Conservation (phyloP, 1,284 basidiomycete species). For the Cystobasidium sp. region DNA sequence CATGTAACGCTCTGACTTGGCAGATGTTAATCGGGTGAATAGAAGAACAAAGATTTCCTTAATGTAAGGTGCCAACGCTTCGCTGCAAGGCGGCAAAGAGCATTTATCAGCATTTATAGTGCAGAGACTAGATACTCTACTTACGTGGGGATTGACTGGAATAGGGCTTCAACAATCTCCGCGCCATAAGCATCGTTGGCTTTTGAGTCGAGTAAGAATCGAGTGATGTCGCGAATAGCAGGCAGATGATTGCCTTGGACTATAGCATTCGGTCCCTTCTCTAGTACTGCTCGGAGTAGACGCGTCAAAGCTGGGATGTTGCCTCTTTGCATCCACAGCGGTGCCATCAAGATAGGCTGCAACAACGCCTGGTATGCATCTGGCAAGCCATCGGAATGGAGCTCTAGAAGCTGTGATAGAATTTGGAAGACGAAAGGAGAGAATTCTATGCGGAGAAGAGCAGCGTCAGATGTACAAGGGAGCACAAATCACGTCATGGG, state of each 20-base stretch:
- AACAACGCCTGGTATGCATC: conserved; percentile 78
- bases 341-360: conserved; percentile 80
- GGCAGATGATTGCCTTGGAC: conserved; percentile 74
- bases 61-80: conserved; percentile 72
- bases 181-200: conserved; percentile 89
- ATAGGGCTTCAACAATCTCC: conserved; percentile 80
- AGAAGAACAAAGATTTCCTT: conserved; percentile 79
- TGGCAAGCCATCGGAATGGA: conserved; percentile 70
- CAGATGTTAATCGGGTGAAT: conserved; percentile 81
- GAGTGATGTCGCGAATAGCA: conserved; percentile 83
- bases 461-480: background rate
- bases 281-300: conserved; percentile 81
- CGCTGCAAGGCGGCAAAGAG: conserved; percentile 58
- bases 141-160: conserved; percentile 73
- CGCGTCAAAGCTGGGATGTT: conserved; percentile 92
- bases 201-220: conserved; percentile 83
- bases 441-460: conserved; percentile 70
- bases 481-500: background rate
- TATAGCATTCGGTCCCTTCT: conserved; percentile 71
- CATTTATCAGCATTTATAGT: background rate
- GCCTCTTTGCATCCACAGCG: conserved; percentile 92
- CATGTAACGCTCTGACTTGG: conserved; percentile 86
- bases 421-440: conserved; percentile 98
- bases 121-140: conserved; percentile 55
- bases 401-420: conserved; percentile 90